Conservation (phyloP, 331 rosid genomes). For the Spiraea crenata region DNA sequence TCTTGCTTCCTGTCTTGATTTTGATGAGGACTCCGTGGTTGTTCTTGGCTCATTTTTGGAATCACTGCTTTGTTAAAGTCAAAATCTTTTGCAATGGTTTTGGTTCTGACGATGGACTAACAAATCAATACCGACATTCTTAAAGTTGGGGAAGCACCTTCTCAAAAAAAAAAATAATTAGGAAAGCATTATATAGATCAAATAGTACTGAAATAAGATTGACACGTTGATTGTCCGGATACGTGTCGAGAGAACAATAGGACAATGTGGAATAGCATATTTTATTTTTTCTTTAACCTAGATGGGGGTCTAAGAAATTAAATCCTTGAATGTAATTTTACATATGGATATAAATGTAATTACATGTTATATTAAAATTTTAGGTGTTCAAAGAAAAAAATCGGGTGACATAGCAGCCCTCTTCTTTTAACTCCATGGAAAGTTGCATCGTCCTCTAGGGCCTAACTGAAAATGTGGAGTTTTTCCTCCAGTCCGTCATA, state of each 20-base stretch:
- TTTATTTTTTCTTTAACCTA: too few relatives aligned
- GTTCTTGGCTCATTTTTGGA: slow-evolving; percentile 54
- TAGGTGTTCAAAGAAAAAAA: too few relatives aligned
- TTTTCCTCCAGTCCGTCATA: too few relatives aligned
- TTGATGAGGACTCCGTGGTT: slow-evolving; percentile 34
- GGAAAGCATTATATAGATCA: not conserved
- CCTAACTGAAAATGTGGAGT: too few relatives aligned
- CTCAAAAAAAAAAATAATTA: too few relatives aligned
- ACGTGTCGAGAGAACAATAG: slow-evolving; percentile 12
- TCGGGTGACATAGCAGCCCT: too few relatives aligned
- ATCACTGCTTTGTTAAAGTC: not conserved
- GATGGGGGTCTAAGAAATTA: too few relatives aligned
- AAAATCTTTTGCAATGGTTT: not conserved
- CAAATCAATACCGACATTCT: not conserved
- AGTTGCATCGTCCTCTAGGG: too few relatives aligned
- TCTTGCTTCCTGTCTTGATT: not conserved
- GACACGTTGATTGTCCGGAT: slow-evolving; percentile 12
- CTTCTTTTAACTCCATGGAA: too few relatives aligned
- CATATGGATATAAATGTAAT: too few relatives aligned
- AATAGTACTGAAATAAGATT: not conserved
- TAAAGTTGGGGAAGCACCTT: not conserved
- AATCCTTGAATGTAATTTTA: too few relatives aligned
- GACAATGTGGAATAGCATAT: not conserved
- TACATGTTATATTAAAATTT: too few relatives aligned
- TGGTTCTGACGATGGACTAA: not conserved